Conservation (phyloP, 2,329 filamentous ascomycete species). For the Microsporum audouinii region DNA sequence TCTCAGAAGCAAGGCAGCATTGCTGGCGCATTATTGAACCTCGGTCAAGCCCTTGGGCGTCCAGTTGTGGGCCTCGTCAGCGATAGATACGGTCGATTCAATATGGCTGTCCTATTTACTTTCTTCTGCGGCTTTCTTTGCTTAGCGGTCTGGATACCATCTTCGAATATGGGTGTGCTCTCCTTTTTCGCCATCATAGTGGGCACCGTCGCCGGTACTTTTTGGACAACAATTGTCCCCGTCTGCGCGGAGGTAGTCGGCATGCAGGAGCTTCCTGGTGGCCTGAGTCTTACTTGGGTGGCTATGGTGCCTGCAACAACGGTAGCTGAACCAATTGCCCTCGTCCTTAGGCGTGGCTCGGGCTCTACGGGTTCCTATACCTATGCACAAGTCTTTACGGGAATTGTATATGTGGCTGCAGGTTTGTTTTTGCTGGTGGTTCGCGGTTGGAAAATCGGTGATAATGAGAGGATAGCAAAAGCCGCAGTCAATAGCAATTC, state of each 20-base stretch:
- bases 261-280: slow-evolving; percentile 45
- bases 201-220: slow-evolving; percentile 49
- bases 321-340: slow-evolving; percentile 44
- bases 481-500: slow-evolving; percentile 4
- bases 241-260: slow-evolving; percentile 53
- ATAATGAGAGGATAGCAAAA: slow-evolving; percentile 15
- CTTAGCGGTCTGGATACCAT: slow-evolving; percentile 51
- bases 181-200: slow-evolving; percentile 49
- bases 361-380: slow-evolving; percentile 25
- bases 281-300: slow-evolving; percentile 49
- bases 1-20: slow-evolving; percentile 48
- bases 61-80: slow-evolving; percentile 53
- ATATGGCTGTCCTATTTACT: slow-evolving; percentile 48
- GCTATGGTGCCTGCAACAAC: slow-evolving; percentile 43
- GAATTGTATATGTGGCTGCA: slow-evolving; percentile 49
- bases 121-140: slow-evolving; percentile 47
- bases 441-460: slow-evolving; percentile 31
- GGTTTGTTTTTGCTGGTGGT: slow-evolving; percentile 38
- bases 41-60: slow-evolving; percentile 47
- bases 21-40: slow-evolving; percentile 51
- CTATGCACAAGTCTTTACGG: slow-evolving; percentile 44
- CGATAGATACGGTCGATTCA: slow-evolving; percentile 50
- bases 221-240: slow-evolving; percentile 48
- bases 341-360: slow-evolving; percentile 41
- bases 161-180: slow-evolving; percentile 47